These are phyloP conservation scores for Candida arabinofermentans DNA, from an alignment of 805 yeast genomes.

Conservation along the genomic window DNA sequence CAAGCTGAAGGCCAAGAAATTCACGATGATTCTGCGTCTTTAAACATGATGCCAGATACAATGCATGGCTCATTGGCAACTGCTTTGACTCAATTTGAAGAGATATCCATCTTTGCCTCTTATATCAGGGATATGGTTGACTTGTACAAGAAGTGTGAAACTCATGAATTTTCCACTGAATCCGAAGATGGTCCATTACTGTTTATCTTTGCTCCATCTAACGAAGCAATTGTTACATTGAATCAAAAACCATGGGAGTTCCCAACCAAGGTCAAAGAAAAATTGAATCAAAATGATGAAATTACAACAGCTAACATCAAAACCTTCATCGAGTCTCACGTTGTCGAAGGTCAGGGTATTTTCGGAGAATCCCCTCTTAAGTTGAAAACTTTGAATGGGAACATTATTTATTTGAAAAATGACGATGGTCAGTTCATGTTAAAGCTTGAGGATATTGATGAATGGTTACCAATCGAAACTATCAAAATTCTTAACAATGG, in stretches of 20 bases:
- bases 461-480: conserved; percentile 33
- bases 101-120: conserved; percentile 60
- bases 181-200: conserved; percentile 27
- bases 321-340: conserved; percentile 60
- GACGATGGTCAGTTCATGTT: conserved; percentile 34
- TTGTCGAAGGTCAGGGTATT: conserved; percentile 35
- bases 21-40: too few relatives aligned
- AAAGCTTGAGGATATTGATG: conserved; percentile 28
- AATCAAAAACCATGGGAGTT: conserved; percentile 77
- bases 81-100: conserved; percentile 35
- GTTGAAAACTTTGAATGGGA: conserved; percentile 32
- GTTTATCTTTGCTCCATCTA: conserved; percentile 69
- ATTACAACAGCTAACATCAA: conserved; percentile 48
- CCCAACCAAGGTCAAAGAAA: conserved; percentile 47
- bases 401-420: conserved; percentile 34
- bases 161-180: conserved; percentile 18
- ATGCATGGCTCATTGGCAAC: conserved; percentile 31
- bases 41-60: conserved; percentile 25
- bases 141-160: conserved; percentile 44
- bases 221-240: conserved; percentile 52
- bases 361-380: conserved; percentile 12
- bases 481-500: conserved; percentile 42
- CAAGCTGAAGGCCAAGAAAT: too few relatives aligned
- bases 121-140: conserved; percentile 63
- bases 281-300: conserved; percentile 42